Conservation (phyloP, 805 yeast genomes). For the Maudiozyma serrabonitensis region DNA sequence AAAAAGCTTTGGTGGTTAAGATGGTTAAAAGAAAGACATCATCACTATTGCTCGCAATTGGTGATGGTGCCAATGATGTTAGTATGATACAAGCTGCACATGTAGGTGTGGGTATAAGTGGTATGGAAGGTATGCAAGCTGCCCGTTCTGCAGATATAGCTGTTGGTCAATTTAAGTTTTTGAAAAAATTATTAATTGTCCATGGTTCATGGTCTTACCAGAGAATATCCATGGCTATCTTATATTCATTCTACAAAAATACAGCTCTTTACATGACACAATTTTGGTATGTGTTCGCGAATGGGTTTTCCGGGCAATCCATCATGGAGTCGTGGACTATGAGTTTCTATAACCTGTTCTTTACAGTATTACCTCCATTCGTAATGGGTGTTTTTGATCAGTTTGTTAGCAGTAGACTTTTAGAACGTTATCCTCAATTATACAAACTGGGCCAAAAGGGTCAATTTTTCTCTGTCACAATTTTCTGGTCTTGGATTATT, state of each 20-base stretch:
- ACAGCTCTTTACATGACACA: constrained; percentile 95
- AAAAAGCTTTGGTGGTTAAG: constrained; percentile 91
- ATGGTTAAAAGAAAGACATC: constrained; percentile 76
- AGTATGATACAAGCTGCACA: constrained; percentile 99
- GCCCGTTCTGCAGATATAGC: constrained; percentile 97
- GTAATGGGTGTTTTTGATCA: constrained; percentile 96
- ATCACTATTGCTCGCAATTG: constrained; percentile 77
- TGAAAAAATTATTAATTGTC: constrained; percentile 74
- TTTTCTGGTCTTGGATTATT: constrained; percentile 95
- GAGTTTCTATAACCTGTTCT: constrained; percentile 88
- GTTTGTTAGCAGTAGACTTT: constrained; percentile 79
- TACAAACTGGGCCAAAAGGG: constrained; percentile 86
- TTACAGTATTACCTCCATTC: constrained; percentile 92
- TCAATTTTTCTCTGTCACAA: constrained; percentile 77
- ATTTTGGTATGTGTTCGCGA: constrained; percentile 92
- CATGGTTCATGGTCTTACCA: constrained; percentile 99
- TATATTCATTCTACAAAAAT: constrained; percentile 92
- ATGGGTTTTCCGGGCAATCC: constrained; percentile 91
- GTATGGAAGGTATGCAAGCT: constrained; percentile 99
- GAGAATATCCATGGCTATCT: constrained; percentile 82
- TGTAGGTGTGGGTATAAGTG: constrained; percentile 97
- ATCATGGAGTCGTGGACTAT: constrained; percentile 96
- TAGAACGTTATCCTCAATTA: constrained; percentile 86
- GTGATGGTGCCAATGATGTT: constrained; percentile 99
- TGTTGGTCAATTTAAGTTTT: constrained; percentile 86